phyloP scores from a whole-genome alignment of 2,329 filamentous ascomycete species.

The Ophiocordyceps camponoti-floridani region DNA sequence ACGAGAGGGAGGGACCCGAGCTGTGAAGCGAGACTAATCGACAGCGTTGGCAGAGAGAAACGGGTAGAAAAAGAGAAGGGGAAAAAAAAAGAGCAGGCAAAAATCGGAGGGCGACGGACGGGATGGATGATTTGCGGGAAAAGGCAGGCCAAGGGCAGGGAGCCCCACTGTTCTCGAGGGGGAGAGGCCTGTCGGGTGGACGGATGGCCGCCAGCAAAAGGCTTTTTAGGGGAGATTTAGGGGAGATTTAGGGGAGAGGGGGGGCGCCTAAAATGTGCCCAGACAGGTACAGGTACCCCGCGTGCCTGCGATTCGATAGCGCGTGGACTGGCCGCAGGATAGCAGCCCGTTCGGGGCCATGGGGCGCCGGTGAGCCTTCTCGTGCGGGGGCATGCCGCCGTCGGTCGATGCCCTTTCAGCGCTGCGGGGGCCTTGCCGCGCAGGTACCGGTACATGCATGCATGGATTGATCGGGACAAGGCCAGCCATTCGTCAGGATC shows the following conservation, averaged over 20 bases:
- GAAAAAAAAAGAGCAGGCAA: neutral
- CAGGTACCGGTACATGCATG: neutral
- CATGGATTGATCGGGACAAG: neutral
- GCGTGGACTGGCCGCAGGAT: too few relatives aligned
- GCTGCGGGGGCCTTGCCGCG: neutral
- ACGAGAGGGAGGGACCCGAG: neutral
- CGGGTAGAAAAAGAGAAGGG: neutral
- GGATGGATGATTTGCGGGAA: neutral
- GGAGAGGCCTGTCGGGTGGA: neutral
- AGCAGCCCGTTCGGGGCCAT: too few relatives aligned
- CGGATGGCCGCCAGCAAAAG: neutral
- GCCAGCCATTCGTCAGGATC: neutral
- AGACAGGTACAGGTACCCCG: neutral
- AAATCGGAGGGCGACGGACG: neutral
- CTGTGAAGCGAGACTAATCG: neutral
- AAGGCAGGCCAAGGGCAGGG: neutral
- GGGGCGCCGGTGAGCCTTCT: too few relatives aligned
- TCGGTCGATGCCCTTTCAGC: neutral
- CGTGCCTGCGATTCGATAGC: too few relatives aligned
- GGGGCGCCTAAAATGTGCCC: neutral
- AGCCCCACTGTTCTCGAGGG: neutral
- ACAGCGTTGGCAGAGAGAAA: neutral
- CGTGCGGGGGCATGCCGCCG: neutral
- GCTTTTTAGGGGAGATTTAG: neutral
- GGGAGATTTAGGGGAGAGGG: neutral